Evolutionary conservation across 257 asterid genomes (phyloP).

Genomic region (Solanum lignicaule): DNA sequence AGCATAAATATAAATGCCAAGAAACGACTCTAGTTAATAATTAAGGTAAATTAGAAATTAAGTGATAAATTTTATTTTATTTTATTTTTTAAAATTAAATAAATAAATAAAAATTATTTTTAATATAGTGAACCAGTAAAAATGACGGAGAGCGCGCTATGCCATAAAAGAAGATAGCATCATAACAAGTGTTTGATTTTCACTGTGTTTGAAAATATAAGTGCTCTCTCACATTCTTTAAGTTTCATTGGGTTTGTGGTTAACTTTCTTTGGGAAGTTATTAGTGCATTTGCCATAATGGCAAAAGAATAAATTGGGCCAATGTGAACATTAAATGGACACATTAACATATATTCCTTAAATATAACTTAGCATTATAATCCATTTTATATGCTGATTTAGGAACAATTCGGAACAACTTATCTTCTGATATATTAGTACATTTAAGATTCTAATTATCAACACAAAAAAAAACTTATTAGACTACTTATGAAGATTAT

Average conservation of each 20-base stretch:
- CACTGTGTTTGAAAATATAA: background rate
- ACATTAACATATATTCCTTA: background rate
- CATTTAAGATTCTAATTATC: background rate
- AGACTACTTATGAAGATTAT: background rate
- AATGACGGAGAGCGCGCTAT: background rate
- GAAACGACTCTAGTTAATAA: no score
- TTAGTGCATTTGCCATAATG: background rate
- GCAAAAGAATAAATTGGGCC: background rate
- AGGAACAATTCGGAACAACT: background rate
- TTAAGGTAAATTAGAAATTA: no score
- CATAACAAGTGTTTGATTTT: background rate
- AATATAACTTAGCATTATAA: background rate
- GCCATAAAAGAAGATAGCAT: background rate
- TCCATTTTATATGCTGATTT: background rate
- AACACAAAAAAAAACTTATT: background rate
- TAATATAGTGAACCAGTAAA: no score
- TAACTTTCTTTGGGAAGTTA: background rate
- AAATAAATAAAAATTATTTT: no score
- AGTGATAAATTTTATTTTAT: no score
- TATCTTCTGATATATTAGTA: background rate
- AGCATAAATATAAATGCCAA: no score
- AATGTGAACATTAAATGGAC: background rate
- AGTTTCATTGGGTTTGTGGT: background rate
- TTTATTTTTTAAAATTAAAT: no score
- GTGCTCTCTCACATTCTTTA: background rate